Base-by-base conservation (phyloP, 2,329 filamentous ascomycete genomes). In the Pseudogymnoascus sp. region DNA sequence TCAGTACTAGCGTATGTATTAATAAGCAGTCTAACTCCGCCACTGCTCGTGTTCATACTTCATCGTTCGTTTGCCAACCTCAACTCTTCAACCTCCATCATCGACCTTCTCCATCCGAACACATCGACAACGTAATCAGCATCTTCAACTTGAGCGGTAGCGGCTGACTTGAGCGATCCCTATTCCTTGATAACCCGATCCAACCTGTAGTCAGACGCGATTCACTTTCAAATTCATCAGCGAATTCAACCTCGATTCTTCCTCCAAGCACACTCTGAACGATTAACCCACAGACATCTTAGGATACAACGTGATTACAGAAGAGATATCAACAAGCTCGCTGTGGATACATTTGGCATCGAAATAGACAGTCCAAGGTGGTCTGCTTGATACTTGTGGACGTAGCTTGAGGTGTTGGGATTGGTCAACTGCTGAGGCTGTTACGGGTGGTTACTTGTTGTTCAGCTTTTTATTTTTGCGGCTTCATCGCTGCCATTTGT, bases 311-410 rank as follows among this genome's bases (percentile, higher is more conserved):
- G 29, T 33, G n/a, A 33, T 35, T 33, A n/a, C 48, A 55, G 48
- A 55, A 55, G 48, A 55, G 15, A 55, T 55, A 55, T 55, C 29
- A 55, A 35, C 48, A 55, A 15, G 9, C 48, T 55, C 48, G 48
- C 48, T 55, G 48, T 55, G 48, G 48, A 55, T 55, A 55, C 48
- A 33, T 55, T 55, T 55, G 48, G 48, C 48, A 55, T 55, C 48
- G 45, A 55, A 55, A 13, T 55, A 55, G 48, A 55, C 48, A 31
- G 45, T 55, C 27, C 48, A 35, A 55, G 48, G 48, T 55, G 48
- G 25, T 29, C 15, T 33, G 48, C 15, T 55, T 55, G 48, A 55
- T 33, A 33, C 15, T 33, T 33, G 29, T 55, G 48, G 48, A 55
- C 13, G 29, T 33, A 33, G 48, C 29, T 55, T 35, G 48, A 55